A percentile compares a stretch with the other conserved stretches of the same genome.
Evolutionary conservation across 2,329 filamentous ascomycete genomes (phyloP).

Genomic region (Penicillium frequentans): DNA sequence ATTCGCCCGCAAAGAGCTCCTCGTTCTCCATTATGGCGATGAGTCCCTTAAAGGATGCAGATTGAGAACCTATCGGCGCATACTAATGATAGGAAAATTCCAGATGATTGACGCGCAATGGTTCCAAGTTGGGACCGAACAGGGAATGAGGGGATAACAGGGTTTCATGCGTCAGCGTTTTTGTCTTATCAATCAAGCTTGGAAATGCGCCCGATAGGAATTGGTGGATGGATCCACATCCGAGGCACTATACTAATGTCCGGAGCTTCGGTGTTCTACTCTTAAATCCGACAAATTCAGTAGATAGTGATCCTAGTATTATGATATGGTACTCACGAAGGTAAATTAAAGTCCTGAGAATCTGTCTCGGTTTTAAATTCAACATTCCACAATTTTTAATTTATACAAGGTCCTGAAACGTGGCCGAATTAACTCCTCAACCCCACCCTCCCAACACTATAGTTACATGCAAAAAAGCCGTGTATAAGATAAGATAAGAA

Average conservation of each 20-base stretch:
- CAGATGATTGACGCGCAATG: not conserved
- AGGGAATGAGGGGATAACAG: not conserved
- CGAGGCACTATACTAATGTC: not conserved
- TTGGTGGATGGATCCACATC: not conserved
- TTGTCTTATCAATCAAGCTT: not conserved
- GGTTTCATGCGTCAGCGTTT: not conserved
- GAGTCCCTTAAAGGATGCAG: not conserved
- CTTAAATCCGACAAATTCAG: no score
- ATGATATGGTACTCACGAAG: no score
- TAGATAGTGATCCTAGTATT: no score
- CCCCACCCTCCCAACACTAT: not conserved
- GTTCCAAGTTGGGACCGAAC: not conserved
- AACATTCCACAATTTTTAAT: not conserved
- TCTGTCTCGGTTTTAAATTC: not conserved
- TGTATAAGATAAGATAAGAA: not conserved
- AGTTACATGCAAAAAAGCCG: constrained; percentile 1
- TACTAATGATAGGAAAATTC: not conserved
- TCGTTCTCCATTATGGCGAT: constrained; percentile 33
- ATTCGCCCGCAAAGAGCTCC: constrained; percentile 31
- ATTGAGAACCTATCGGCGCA: not conserved
- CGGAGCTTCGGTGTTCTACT: not conserved
- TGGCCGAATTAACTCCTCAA: constrained; percentile 5
- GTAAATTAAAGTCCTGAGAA: not conserved
- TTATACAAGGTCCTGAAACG: constrained; percentile 3
- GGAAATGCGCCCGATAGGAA: not conserved